phyloP scores from a whole-genome alignment of 176 grass and related monocot species.

The Zea luxurians region DNA sequence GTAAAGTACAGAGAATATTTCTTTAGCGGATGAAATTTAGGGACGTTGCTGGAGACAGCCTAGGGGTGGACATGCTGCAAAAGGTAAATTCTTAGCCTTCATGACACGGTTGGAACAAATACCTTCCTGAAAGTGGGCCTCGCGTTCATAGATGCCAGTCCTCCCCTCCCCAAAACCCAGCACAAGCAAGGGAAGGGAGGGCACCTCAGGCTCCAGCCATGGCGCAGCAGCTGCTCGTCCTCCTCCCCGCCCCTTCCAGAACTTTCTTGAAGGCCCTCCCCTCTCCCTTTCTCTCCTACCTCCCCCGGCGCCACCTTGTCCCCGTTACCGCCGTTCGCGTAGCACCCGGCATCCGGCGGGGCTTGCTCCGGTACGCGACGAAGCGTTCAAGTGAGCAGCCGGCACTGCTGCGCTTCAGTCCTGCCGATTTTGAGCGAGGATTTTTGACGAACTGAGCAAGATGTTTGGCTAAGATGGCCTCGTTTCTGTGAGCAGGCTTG shows the following conservation, averaged over 20 bases:
- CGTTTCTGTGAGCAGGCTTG: conserved; percentile 52
- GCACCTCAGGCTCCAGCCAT: conserved; percentile 6
- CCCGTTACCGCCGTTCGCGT: conserved; percentile 15
- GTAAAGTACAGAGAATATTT: no score
- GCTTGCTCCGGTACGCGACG: conserved; percentile 44
- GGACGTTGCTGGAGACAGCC: no score
- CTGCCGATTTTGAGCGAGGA: background rate
- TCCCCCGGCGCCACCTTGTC: background rate
- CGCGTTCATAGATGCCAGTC: conserved; percentile 24
- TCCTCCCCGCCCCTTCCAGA: conserved; percentile 38
- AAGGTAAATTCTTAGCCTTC: conserved; percentile 28
- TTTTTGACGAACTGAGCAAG: background rate
- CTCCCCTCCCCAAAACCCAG: conserved; percentile 2
- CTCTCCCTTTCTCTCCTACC: background rate
- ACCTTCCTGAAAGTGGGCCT: conserved; percentile 29
- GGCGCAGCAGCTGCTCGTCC: conserved; percentile 49
- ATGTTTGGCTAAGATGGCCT: background rate
- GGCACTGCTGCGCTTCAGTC: background rate
- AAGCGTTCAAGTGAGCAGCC: conserved; percentile 42
- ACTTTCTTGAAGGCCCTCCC: conserved; percentile 44
- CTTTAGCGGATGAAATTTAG: no score
- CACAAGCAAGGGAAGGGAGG: background rate
- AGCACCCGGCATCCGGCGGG: conserved; percentile 27
- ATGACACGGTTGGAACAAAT: conserved; percentile 45
- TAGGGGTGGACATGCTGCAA: background rate